Evolutionary conservation across 371 early-diverging fungal genomes (phyloP).

Genomic region (Mucor piriformis): DNA sequence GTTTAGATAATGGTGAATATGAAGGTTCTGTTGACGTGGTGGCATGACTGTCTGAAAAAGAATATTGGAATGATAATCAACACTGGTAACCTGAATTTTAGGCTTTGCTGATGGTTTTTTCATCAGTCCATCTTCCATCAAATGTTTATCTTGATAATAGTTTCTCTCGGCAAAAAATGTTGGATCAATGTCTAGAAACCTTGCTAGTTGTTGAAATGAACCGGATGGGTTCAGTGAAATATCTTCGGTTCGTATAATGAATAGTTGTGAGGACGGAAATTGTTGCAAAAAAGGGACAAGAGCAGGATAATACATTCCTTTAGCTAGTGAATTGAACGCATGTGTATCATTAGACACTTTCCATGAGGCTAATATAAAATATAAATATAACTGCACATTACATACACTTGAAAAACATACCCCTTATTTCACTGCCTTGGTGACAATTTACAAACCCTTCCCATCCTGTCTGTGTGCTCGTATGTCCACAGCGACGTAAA

Average conservation of each 20-base stretch:
- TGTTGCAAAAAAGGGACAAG: conserved; percentile 38
- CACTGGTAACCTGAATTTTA: background rate
- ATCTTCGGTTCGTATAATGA: conserved; percentile 42
- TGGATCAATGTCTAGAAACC: conserved; percentile 39
- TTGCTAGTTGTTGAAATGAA: conserved; percentile 35
- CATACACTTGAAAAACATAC: too few relatives aligned
- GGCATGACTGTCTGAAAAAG: background rate
- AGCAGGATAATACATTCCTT: conserved; percentile 45
- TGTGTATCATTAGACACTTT: conserved; percentile 21
- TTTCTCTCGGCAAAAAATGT: conserved; percentile 31
- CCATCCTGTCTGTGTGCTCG: conserved; percentile 44
- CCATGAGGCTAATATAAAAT: conserved; percentile 18
- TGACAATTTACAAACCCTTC: conserved; percentile 45
- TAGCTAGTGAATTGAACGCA: conserved; percentile 36
- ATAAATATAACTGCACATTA: background rate
- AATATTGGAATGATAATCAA: background rate
- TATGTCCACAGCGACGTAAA: conserved; percentile 45
- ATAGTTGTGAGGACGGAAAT: conserved; percentile 44
- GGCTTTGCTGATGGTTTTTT: background rate
- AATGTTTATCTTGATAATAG: conserved; percentile 23
- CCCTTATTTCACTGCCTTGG: conserved; percentile 44
- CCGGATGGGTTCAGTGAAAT: conserved; percentile 29
- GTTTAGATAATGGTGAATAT: background rate
- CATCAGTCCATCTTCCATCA: conserved; percentile 23
- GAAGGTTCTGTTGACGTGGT: too few relatives aligned